Percentiles rank a stretch among this genome's conserved stretches.
Evolutionary conservation across 2,329 filamentous ascomycete genomes (phyloP).

Genomic region (Fusarium sarcochroum): DNA sequence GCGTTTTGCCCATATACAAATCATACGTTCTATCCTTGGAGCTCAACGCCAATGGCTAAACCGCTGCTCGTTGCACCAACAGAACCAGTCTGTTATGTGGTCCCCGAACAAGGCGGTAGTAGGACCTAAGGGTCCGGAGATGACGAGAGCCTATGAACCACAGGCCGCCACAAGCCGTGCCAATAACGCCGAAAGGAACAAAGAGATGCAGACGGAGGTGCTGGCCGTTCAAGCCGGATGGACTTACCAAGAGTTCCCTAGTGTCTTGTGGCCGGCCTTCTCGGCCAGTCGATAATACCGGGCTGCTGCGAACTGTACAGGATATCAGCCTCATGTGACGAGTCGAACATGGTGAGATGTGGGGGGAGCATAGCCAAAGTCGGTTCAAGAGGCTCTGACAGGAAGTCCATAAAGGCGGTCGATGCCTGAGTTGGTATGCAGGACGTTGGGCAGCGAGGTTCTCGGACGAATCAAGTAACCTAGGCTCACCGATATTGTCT

Average conservation of each 20-base stretch:
- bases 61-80: conserved; percentile 22
- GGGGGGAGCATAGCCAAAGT: conserved; percentile 12
- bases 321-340: conserved; percentile 65
- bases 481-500: conserved; percentile 30
- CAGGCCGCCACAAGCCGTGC: conserved; percentile 17
- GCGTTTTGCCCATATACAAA: conserved; percentile 20
- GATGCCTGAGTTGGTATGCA: conserved; percentile 29
- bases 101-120: conserved; percentile 10
- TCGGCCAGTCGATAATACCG: conserved; percentile 95
- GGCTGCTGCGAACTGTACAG: conserved; percentile 78
- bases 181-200: conserved; percentile 1
- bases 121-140: conserved; percentile 6
- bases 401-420: conserved; percentile 7
- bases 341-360: conserved; percentile 21
- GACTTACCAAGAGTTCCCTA: conserved; percentile 95
- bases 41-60: conserved; percentile 20
- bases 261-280: conserved; percentile 86
- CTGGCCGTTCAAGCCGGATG: conserved; percentile 39
- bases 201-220: conserved; percentile 27
- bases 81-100: conserved; percentile 14
- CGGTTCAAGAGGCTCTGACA: conserved; percentile 6
- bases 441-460: conserved; percentile 30
- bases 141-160: conserved; percentile 38
- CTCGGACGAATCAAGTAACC: conserved; percentile 33
- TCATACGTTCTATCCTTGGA: conserved; percentile 19